phyloP scores from a whole-genome alignment of 1,284 basidiomycete genomes.

The Naganishia liquefaciens region DNA sequence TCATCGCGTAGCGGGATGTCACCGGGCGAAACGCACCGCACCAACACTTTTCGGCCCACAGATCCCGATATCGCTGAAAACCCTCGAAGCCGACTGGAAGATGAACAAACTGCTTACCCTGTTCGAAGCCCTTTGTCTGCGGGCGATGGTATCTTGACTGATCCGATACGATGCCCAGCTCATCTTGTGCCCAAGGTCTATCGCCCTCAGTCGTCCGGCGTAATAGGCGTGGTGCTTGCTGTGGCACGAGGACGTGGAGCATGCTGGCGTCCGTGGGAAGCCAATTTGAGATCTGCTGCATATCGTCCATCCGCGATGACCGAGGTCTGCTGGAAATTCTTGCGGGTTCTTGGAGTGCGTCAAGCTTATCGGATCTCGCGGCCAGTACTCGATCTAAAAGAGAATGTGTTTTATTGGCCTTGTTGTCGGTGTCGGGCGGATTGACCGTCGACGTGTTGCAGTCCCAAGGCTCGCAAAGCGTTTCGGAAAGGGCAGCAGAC shows the following conservation, averaged over 20 bases:
- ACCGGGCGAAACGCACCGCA: no score
- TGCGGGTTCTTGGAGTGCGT: background rate
- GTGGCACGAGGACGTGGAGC: background rate
- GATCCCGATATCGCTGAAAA: background rate
- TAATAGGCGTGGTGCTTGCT: background rate
- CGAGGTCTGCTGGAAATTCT: background rate
- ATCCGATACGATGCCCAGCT: no score
- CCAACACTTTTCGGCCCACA: no score
- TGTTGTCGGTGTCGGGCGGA: background rate
- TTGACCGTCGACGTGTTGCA: background rate
- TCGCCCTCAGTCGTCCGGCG: background rate
- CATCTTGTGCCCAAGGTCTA: background rate
- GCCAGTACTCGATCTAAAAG: conserved; percentile 11
- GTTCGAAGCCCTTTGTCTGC: background rate
- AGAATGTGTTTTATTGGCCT: background rate
- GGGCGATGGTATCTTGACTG: background rate
- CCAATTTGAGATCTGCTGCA: background rate
- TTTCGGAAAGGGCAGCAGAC: background rate
- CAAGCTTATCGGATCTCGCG: conserved; percentile 7
- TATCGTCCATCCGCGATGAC: background rate
- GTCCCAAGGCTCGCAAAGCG: no score
- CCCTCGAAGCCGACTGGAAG: background rate
- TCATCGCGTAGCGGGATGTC: background rate
- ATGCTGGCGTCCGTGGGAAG: background rate
- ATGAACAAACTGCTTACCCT: background rate